A percentile compares a stretch with the other conserved stretches of the same genome.
phyloP scores from a whole-genome alignment of 2,329 filamentous ascomycete genomes.

The Tolypocladium album region DNA sequence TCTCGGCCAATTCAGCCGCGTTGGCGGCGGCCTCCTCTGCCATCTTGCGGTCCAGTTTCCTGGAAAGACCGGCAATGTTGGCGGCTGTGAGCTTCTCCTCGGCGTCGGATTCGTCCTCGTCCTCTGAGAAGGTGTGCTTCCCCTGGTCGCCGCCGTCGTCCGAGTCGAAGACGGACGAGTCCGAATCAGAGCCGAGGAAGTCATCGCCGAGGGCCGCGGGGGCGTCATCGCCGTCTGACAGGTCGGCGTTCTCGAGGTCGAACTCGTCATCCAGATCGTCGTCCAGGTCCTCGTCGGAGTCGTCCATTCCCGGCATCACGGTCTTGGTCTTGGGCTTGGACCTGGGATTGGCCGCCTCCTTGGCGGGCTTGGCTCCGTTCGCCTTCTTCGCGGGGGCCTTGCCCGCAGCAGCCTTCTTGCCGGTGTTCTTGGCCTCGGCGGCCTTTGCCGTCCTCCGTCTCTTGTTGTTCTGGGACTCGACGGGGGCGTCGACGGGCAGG shows the following conservation, averaged over 20 bases:
- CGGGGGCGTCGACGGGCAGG: constrained; percentile 49
- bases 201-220: constrained; percentile 38
- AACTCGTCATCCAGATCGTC: constrained; percentile 30
- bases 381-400: constrained; percentile 11
- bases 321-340: constrained; percentile 14
- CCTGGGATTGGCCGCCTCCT: constrained; percentile 18
- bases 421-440: constrained; percentile 11
- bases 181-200: constrained; percentile 45
- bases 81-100: constrained; percentile 89
- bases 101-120: constrained; percentile 78
- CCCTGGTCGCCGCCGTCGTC: constrained; percentile 46
- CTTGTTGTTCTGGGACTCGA: constrained; percentile 29
- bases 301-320: constrained; percentile 30
- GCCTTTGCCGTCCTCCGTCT: constrained; percentile 10
- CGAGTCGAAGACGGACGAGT: constrained; percentile 58
- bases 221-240: constrained; percentile 26
- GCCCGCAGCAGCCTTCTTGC: constrained; percentile 8
- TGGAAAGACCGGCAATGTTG: constrained; percentile 87
- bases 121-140: constrained; percentile 79
- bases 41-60: constrained; percentile 68
- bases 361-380: constrained; percentile 23
- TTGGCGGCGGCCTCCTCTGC: constrained; percentile 74
- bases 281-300: constrained; percentile 23
- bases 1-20: constrained; percentile 75
- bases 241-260: constrained; percentile 31